A percentile compares a stretch with the other conserved stretches of the same genome.
These are phyloP conservation scores for Tarenaya hassleriana DNA, from an alignment of 345 rosid genomes.

Conservation along the genomic window DNA sequence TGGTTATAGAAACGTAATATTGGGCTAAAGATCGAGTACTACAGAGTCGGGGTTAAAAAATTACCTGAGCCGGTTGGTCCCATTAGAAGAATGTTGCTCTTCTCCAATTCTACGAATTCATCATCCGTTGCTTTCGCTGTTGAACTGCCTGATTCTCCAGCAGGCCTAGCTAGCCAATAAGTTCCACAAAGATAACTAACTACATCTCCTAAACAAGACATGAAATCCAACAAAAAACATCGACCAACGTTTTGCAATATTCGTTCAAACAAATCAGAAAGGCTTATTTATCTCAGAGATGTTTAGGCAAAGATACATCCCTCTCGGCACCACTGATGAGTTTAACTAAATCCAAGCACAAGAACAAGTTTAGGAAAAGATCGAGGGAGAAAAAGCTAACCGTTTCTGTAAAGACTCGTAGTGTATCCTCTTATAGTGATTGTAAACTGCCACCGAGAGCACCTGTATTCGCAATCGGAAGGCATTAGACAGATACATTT, in stretches of 20 bases:
- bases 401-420: slow-evolving; percentile 61
- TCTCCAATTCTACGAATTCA: slow-evolving; percentile 91
- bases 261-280: slow-evolving; percentile 12
- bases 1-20: no score
- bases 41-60: slow-evolving; percentile 8
- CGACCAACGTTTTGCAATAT: neutral
- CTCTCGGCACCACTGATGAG: neutral
- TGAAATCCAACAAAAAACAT: slow-evolving; percentile 11
- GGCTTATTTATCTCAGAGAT: neutral
- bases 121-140: slow-evolving; percentile 54
- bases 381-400: slow-evolving; percentile 37
- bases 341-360: no score
- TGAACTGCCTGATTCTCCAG: slow-evolving; percentile 41
- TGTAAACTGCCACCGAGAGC: slow-evolving; percentile 95
- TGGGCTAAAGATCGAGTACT: neutral
- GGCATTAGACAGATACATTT: neutral
- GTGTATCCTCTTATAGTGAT: slow-evolving; percentile 90
- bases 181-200: slow-evolving; percentile 28
- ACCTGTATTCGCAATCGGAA: slow-evolving; percentile 43
- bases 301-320: neutral
- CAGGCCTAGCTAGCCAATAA: slow-evolving; percentile 60
- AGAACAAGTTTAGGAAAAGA: neutral
- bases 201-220: slow-evolving; percentile 1
- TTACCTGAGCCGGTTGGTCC: slow-evolving; percentile 99
- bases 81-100: slow-evolving; percentile 96